phyloP scores from a whole-genome alignment of 768 basidiomycete genomes.

The Leccinum truebloodii region DNA sequence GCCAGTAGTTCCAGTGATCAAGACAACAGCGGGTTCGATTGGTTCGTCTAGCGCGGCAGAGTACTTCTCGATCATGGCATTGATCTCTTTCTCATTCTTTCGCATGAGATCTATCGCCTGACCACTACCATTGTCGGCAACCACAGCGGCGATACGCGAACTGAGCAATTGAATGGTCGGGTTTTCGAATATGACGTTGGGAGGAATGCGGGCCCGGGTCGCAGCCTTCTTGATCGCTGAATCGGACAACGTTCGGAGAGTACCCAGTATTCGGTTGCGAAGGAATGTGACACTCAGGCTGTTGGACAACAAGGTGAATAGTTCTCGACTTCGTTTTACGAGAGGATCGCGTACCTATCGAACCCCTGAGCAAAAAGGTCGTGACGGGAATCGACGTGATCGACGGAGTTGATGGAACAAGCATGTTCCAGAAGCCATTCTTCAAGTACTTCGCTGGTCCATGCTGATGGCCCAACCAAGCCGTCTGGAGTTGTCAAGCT shows the following conservation, averaged over 20 bases:
- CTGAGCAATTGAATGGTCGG: constrained; percentile 42
- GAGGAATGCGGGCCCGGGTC: constrained; percentile 20
- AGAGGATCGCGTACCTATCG: constrained; percentile 33
- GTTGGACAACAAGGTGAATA: not conserved
- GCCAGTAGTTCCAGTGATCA: constrained; percentile 44
- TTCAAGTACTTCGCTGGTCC: constrained; percentile 23
- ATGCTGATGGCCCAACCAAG: constrained; percentile 24
- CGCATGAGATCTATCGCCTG: constrained; percentile 1
- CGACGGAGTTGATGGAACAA: constrained; percentile 7
- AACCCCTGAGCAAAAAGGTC: constrained; percentile 39
- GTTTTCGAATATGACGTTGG: constrained; percentile 38
- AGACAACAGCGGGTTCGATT: constrained; percentile 26
- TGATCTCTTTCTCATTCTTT: constrained; percentile 29
- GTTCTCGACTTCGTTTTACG: not conserved
- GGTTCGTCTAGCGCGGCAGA: constrained; percentile 17
- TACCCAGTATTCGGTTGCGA: constrained; percentile 23
- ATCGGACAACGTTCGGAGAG: constrained; percentile 34
- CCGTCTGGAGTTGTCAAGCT: constrained; percentile 21
- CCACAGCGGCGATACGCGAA: constrained; percentile 19
- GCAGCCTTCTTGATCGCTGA: constrained; percentile 29
- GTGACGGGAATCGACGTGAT: constrained; percentile 4
- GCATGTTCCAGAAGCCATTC: constrained; percentile 33
- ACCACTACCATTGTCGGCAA: not conserved
- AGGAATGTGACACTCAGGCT: constrained; percentile 36
- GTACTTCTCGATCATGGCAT: constrained; percentile 44